Evolutionary conservation across 164 flowering plant species (phyloP), one percentile per base, ranked within the genome.

Genomic region (Liquidambar formosana): DNA sequence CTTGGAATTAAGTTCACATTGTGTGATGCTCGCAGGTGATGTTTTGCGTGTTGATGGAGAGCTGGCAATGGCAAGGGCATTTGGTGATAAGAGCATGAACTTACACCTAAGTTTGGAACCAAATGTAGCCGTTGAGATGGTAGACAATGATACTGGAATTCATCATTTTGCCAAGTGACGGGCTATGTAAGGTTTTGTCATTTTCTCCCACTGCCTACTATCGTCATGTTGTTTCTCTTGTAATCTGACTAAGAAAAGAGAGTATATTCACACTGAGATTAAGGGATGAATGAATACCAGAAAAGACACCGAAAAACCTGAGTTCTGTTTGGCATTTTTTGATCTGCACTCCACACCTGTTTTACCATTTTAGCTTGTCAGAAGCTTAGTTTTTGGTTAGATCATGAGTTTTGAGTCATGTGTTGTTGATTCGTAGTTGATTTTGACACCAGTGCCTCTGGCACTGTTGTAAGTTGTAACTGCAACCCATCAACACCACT

Each of bases 11-110:
- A 64, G 16, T 47, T 54, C 4, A 38, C 46, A 45, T 52, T 57
- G 25, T 51, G 16, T 38, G 23, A 25, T 56, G 46, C 47, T 57
- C 68, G 38, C 76, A 90, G 96, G 96, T 56, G 94, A 92, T 60
- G 97, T 90, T 28, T 84, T 96, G 26, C 84, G 96, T 38, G 94
- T 90, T 49, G 97, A 92, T 74, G 97, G 97, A 21, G 94, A 90
- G 82, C 77, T 92, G 41, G 96, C 96, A 2, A 91, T 92, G 43
- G 89, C 96, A 18, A 86, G 97, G 78, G 96, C 96, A 61, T 90
- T 92, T 78, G 97, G 97, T 8, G 96, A 92, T 66, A 84, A 83
- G 82, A 82, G 90, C 75, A 79, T 92, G 86, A 92, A 92, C 84
- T 67, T 73, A 47, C 96, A 92, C 68, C 81, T 87, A 5, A 84